Evolutionary conservation across 805 yeast genomes (phyloP).

Genomic region (Starmerella vaccinii): DNA sequence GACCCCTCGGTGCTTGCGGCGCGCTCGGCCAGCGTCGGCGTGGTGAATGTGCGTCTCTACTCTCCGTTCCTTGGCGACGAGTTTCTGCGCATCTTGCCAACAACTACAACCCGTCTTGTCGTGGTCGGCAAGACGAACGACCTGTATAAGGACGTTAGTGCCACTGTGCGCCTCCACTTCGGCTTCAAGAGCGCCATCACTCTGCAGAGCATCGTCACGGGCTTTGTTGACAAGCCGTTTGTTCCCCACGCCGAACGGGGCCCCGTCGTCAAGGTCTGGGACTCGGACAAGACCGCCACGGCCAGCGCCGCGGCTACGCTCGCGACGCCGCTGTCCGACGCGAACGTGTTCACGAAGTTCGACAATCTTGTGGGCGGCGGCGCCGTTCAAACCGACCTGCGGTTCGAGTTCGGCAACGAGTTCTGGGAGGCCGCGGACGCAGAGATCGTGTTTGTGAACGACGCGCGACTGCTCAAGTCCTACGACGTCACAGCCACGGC

Average conservation of each 20-base stretch:
- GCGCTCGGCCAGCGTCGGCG: conserved; percentile 50
- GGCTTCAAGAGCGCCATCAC: conserved; percentile 23
- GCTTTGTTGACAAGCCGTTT: conserved; percentile 36
- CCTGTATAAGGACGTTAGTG: conserved; percentile 61
- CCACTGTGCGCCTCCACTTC: conserved; percentile 22
- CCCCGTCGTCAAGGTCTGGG: conserved; percentile 18
- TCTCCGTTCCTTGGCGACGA: conserved; percentile 61
- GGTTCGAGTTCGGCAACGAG: conserved; percentile 36
- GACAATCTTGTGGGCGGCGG: conserved; percentile 73
- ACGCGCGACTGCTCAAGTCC: conserved; percentile 41
- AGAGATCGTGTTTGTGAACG: conserved; percentile 55
- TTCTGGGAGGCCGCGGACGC: conserved; percentile 43
- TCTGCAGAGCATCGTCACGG: conserved; percentile 41
- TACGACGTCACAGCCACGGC: conserved; percentile 57
- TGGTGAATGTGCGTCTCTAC: conserved; percentile 64
- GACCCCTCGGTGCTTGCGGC: conserved; percentile 42
- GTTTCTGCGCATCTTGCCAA: conserved; percentile 52
- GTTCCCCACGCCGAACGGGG: conserved; percentile 9
- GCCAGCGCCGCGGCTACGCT: conserved; percentile 20
- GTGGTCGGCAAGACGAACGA: conserved; percentile 47
- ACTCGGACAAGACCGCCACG: conserved; percentile 19
- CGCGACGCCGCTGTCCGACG: conserved; percentile 25
- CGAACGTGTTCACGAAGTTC: conserved; percentile 48
- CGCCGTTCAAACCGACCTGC: conserved; percentile 49
- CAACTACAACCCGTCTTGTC: conserved; percentile 47